These are phyloP conservation scores for Podila verticillata DNA, from an alignment of 192 early-diverging fungal species.

Conservation along the genomic window DNA sequence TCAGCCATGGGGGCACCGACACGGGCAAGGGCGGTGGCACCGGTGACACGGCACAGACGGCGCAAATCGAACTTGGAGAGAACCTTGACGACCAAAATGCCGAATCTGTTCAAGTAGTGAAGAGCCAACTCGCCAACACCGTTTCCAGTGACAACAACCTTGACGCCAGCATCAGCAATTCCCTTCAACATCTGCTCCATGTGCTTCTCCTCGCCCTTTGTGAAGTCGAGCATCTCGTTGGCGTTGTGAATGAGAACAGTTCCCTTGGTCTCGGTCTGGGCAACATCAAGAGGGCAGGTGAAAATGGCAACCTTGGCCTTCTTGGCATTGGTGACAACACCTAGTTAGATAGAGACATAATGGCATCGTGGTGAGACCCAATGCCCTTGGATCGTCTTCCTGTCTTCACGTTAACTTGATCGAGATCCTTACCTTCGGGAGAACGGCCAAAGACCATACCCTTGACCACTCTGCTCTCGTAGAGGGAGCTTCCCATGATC, in stretches of 20 bases:
- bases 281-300: constrained; percentile 91
- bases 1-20: constrained; percentile 93
- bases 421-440: constrained; percentile 73
- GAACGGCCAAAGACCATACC: constrained; percentile 98
- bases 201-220: constrained; percentile 93
- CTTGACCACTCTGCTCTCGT: constrained; percentile 88
- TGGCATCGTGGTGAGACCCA: background rate
- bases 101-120: constrained; percentile 93
- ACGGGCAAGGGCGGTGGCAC: constrained; percentile 92
- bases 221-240: constrained; percentile 95
- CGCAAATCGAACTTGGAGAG: constrained; percentile 97
- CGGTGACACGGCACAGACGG: constrained; percentile 90
- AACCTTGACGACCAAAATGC: constrained; percentile 90
- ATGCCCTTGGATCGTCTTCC: background rate
- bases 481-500: constrained; percentile 91
- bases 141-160: constrained; percentile 91
- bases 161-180: constrained; percentile 90
- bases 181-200: constrained; percentile 90
- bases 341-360: constrained; percentile 30
- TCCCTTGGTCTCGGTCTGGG: constrained; percentile 98
- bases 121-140: constrained; percentile 93
- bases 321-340: constrained; percentile 69
- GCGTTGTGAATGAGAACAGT: constrained; percentile 98
- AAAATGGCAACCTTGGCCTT: constrained; percentile 96
- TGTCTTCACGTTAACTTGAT: too few species aligned